Conservation (phyloP, 2,329 filamentous ascomycete species). For the Colletotrichum melonis region DNA sequence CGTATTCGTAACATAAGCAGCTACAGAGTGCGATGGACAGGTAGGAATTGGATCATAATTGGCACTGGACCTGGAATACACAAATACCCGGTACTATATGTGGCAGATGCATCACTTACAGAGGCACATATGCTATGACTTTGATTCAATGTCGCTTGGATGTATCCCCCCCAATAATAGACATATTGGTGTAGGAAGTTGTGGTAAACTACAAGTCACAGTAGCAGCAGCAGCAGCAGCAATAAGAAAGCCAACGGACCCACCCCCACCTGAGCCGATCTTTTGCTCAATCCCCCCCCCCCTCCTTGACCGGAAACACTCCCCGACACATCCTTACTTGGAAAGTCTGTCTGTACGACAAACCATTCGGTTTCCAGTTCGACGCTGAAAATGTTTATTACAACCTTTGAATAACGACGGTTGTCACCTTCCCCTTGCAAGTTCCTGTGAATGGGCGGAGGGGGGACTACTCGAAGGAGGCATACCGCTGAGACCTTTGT, state of each 20-base stretch:
- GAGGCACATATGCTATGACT: neutral
- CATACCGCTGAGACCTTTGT: no score
- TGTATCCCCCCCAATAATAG: neutral
- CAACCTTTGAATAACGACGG: neutral
- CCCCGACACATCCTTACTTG: no score
- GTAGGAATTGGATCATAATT: neutral
- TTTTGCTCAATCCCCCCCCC: neutral
- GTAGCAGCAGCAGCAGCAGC: neutral
- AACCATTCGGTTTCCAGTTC: neutral
- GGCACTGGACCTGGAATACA: neutral
- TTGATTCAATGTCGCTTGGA: neutral
- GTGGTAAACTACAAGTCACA: neutral
- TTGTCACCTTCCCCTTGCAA: conserved; percentile 8
- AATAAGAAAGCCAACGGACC: neutral
- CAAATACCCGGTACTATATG: neutral
- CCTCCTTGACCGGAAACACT: neutral
- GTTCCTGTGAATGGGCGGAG: no score
- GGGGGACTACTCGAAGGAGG: no score
- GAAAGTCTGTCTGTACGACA: no score
- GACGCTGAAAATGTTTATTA: neutral
- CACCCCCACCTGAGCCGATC: conserved; percentile 30
- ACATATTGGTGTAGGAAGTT: neutral
- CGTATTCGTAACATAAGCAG: neutral
- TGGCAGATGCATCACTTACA: neutral
- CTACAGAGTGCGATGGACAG: neutral